phyloP scores from a whole-genome alignment of 1,139 yeast genomes.

The Zygotorulaspora mrakii region DNA sequence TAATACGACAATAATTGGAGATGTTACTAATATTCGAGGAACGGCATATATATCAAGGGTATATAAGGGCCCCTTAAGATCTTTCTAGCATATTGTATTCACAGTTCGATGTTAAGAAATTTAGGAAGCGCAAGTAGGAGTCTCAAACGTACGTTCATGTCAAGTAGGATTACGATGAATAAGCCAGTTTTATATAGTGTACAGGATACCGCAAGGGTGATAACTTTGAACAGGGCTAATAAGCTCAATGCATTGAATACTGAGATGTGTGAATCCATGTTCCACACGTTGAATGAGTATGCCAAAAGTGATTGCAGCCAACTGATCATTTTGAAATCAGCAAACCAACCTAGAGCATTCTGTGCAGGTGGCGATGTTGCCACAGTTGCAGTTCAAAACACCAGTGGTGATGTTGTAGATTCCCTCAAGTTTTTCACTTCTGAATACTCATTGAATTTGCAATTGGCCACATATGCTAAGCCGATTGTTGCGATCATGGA shows the following conservation, averaged over 20 bases:
- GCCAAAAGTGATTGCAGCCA: conserved; percentile 64
- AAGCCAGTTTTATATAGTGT: conserved; percentile 24
- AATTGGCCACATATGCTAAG: conserved; percentile 74
- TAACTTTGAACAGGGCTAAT: conserved; percentile 73
- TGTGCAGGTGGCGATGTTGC: conserved; percentile 97
- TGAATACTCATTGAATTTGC: conserved; percentile 80
- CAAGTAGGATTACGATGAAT: conserved; percentile 6
- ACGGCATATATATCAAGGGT: background rate
- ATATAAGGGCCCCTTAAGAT: background rate
- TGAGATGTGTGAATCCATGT: conserved; percentile 71
- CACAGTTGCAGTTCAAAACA: conserved; percentile 56
- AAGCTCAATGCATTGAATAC: conserved; percentile 83
- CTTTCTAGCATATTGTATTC: background rate
- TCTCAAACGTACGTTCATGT: conserved; percentile 12
- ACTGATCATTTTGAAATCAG: conserved; percentile 66
- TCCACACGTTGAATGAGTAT: conserved; percentile 74
- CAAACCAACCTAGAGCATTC: conserved; percentile 43
- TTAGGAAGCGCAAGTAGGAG: conserved; percentile 4
- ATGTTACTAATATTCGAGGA: too few species aligned
- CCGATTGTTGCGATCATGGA: conserved; percentile 83
- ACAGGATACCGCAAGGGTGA: conserved; percentile 56
- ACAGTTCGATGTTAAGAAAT: conserved; percentile 9
- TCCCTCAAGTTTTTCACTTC: conserved; percentile 67
- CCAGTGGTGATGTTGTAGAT: conserved; percentile 42
- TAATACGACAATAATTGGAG: background rate